These are phyloP conservation scores for Rhodotorula taiwanensis DNA, from an alignment of 768 basidiomycete genomes.

Conservation along the genomic window DNA sequence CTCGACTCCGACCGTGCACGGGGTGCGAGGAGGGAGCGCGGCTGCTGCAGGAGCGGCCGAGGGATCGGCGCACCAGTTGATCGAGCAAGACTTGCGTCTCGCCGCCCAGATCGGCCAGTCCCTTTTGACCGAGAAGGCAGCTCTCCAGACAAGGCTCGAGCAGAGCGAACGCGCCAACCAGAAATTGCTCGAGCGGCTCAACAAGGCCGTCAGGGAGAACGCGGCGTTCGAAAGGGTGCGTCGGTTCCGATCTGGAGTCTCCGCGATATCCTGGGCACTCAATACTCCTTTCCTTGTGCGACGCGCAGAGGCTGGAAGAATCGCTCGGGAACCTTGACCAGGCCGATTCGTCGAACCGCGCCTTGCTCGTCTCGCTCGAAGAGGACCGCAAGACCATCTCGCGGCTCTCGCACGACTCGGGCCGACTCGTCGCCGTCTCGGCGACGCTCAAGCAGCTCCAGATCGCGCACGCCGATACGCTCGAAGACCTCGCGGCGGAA, in stretches of 20 bases:
- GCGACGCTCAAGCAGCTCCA: slow-evolving; percentile 57
- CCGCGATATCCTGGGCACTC: no score
- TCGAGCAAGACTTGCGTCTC: slow-evolving; percentile 32
- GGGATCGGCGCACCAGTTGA: no score
- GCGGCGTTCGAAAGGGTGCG: slow-evolving; percentile 57
- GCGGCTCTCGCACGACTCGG: slow-evolving; percentile 62
- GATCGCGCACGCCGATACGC: slow-evolving; percentile 67
- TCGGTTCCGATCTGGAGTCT: background rate
- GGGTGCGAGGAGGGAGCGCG: no score
- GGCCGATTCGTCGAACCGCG: slow-evolving; percentile 68
- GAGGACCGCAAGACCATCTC: slow-evolving; percentile 63
- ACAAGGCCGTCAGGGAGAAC: slow-evolving; percentile 54
- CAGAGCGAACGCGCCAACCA: slow-evolving; percentile 37
- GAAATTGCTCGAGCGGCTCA: slow-evolving; percentile 46
- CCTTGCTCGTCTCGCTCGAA: slow-evolving; percentile 64
- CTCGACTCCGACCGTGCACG: background rate
- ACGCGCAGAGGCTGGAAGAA: slow-evolving; percentile 62
- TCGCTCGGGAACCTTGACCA: slow-evolving; percentile 74
- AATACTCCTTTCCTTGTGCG: no score
- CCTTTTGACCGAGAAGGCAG: slow-evolving; percentile 61
- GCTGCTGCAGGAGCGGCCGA: no score
- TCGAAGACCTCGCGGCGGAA: slow-evolving; percentile 71
- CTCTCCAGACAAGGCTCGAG: slow-evolving; percentile 64
- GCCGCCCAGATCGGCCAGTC: slow-evolving; percentile 53
- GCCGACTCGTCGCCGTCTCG: slow-evolving; percentile 65